These are phyloP conservation scores for Citrus medica DNA, from an alignment of 345 rosid species.

Conservation along the genomic window DNA sequence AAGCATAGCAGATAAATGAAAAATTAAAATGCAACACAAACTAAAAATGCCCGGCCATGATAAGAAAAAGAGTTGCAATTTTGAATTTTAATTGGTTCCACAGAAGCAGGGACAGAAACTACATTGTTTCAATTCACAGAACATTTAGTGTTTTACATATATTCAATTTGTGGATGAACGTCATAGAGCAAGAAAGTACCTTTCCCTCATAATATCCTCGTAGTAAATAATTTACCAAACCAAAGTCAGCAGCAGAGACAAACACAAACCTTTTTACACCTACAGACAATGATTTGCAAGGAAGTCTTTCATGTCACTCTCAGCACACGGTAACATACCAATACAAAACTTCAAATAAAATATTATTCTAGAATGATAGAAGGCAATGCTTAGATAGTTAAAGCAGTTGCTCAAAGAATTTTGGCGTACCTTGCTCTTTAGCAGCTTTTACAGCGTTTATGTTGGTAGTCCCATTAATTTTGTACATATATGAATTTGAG, in stretches of 20 bases:
- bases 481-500: constrained; percentile 48
- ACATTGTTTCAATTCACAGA: neutral
- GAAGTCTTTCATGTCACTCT: neutral
- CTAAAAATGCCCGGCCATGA: neutral
- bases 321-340: neutral
- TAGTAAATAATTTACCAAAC: constrained; percentile 41
- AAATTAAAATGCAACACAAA: neutral
- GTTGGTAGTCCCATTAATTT: constrained; percentile 60
- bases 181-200: constrained; percentile 29
- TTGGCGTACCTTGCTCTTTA: constrained; percentile 39
- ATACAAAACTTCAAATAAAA: too few species aligned
- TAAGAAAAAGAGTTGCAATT: neutral
- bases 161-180: neutral
- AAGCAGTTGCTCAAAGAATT: neutral
- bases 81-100: neutral
- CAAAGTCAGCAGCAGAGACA: constrained; percentile 64
- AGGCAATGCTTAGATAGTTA: neutral
- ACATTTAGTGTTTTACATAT: neutral
- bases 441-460: constrained; percentile 57
- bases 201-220: constrained; percentile 60
- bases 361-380: too few species aligned
- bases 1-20: neutral
- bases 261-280: constrained; percentile 62
- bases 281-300: constrained; percentile 13
- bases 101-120: neutral